A percentile compares a stretch with the other conserved stretches of the same genome.
Evolutionary conservation across 805 yeast genomes (phyloP).

Genomic region (Saccharomycopsis malanga): DNA sequence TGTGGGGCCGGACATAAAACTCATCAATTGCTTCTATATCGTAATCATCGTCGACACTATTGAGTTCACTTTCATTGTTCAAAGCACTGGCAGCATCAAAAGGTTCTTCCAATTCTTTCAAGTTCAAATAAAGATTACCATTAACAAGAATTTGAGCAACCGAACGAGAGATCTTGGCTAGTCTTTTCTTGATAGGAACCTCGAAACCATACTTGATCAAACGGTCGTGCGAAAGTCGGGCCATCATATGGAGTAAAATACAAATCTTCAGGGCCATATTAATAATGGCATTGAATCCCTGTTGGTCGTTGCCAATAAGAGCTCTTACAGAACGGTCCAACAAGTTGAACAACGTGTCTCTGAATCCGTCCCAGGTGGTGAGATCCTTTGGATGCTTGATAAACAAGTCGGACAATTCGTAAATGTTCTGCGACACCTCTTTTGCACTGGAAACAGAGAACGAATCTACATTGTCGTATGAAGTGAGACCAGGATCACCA

Average conservation of each 20-base stretch:
- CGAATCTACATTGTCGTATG: background rate
- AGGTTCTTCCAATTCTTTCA: conserved; percentile 20
- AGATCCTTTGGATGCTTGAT: conserved; percentile 56
- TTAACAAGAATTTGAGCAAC: conserved; percentile 59
- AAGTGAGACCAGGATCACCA: too few relatives aligned
- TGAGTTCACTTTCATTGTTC: background rate
- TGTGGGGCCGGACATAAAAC: background rate
- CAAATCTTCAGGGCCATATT: conserved; percentile 47
- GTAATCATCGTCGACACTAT: conserved; percentile 2
- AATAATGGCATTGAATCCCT: conserved; percentile 47
- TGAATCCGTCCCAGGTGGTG: conserved; percentile 50
- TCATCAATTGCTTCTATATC: background rate
- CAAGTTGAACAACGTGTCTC: conserved; percentile 40
- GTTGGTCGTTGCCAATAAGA: conserved; percentile 42
- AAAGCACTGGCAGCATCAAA: background rate
- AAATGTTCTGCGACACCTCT: conserved; percentile 11
- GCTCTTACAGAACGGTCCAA: conserved; percentile 45
- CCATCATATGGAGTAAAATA: conserved; percentile 45
- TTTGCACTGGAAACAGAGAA: background rate
- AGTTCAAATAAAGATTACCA: conserved; percentile 52
- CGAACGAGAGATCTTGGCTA: conserved; percentile 47
- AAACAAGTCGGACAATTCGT: conserved; percentile 36
- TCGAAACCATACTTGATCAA: conserved; percentile 41
- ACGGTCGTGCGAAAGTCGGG: conserved; percentile 48
- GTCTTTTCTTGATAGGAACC: conserved; percentile 38